phyloP scores from a whole-genome alignment of 2,329 filamentous ascomycete species.

The Fusarium clavum region DNA sequence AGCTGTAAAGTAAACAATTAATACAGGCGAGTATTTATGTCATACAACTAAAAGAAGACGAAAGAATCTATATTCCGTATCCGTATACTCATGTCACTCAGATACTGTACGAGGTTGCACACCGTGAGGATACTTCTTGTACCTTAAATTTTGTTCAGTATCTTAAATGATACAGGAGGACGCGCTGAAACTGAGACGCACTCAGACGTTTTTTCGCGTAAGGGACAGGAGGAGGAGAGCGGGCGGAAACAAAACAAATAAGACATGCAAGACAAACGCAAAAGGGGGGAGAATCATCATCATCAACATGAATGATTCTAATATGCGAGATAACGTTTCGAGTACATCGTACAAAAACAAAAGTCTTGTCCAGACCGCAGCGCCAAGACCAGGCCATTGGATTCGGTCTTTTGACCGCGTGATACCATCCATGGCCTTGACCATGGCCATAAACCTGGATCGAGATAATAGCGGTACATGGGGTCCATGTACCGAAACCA shows the following conservation, averaged over 20 bases:
- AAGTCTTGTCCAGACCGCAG: constrained; percentile 11
- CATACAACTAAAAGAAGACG: background rate
- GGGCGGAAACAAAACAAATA: constrained; percentile 28
- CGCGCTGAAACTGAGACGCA: constrained; percentile 30
- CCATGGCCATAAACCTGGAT: background rate
- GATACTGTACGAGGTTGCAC: constrained; percentile 24
- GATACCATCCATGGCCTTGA: constrained; percentile 12
- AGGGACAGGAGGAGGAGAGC: background rate
- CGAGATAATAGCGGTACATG: constrained; percentile 5
- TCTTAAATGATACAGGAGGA: constrained; percentile 7
- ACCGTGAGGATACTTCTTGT: background rate
- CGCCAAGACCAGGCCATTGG: constrained; percentile 28
- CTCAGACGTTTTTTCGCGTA: constrained; percentile 15
- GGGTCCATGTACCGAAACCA: constrained; percentile 1
- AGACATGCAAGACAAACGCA: background rate
- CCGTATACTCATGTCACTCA: background rate
- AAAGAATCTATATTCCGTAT: background rate
- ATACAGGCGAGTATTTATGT: background rate
- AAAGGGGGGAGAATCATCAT: background rate
- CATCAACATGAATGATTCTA: background rate
- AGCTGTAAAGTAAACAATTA: background rate
- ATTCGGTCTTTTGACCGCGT: constrained; percentile 16
- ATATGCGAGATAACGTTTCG: background rate
- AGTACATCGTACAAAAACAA: background rate
- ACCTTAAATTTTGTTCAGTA: background rate